A percentile compares a stretch with the other conserved stretches of the same genome.
Evolutionary conservation across 305 asterid species (phyloP).

Genomic region (Solanum hybrid): DNA sequence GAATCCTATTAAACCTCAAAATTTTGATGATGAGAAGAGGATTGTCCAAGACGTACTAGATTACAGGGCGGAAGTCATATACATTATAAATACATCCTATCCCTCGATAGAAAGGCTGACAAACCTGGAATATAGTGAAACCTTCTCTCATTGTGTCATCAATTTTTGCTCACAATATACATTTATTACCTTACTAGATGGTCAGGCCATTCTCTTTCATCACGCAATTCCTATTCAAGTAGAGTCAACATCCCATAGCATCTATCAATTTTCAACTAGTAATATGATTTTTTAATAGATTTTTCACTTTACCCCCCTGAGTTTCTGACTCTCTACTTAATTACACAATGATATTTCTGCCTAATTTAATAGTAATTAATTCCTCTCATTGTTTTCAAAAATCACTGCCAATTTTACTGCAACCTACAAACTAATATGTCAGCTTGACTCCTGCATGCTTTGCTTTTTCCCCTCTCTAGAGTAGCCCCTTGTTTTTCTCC

Average conservation of each 20-base stretch:
- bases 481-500: neutral
- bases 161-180: conserved; percentile 13
- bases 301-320: conserved; percentile 3
- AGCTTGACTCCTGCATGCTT: conserved; percentile 30
- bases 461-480: neutral
- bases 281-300: neutral
- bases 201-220: neutral
- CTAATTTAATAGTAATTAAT: neutral
- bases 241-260: conserved; percentile 28
- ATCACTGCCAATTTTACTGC: neutral
- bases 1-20: too few relatives aligned
- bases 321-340: conserved; percentile 8
- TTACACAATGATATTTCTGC: conserved; percentile 16
- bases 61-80: neutral
- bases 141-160: conserved; percentile 26
- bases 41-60: neutral
- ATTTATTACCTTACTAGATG: conserved; percentile 17
- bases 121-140: conserved; percentile 18
- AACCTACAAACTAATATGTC: conserved; percentile 20
- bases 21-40: neutral
- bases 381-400: neutral
- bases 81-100: neutral
- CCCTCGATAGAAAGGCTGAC: conserved; percentile 38
- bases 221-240: conserved; percentile 8
- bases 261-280: neutral